Conservation (phyloP, 2,329 filamentous ascomycete genomes). For the Lecanosticta acicola region DNA sequence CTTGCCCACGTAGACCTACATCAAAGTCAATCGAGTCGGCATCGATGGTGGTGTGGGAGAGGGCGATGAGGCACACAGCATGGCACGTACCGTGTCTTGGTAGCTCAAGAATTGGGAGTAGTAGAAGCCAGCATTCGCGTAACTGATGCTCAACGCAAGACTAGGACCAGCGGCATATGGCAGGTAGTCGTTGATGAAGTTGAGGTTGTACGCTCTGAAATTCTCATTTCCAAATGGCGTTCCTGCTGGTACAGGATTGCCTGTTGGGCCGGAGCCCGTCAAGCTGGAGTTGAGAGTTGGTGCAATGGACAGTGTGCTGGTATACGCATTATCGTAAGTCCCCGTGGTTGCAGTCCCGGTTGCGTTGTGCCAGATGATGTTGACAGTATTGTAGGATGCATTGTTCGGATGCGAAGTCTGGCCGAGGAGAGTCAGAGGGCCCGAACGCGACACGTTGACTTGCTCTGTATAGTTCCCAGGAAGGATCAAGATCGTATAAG, state of each 20-base stretch:
- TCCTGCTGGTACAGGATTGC: conserved; percentile 53
- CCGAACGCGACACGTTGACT: conserved; percentile 58
- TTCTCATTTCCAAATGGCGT: conserved; percentile 60
- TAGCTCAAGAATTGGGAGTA: conserved; percentile 61
- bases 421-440: conserved; percentile 58
- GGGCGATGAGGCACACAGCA: neutral
- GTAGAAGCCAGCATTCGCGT: conserved; percentile 63
- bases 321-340: conserved; percentile 57
- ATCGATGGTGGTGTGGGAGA: neutral
- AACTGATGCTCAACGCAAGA: conserved; percentile 55
- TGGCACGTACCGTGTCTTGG: conserved; percentile 55
- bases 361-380: conserved; percentile 54
- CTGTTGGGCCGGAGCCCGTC: conserved; percentile 58
- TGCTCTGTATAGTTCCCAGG: conserved; percentile 59
- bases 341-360: conserved; percentile 42
- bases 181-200: conserved; percentile 57
- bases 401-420: conserved; percentile 47
- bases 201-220: conserved; percentile 62
- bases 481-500: conserved; percentile 54
- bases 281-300: conserved; percentile 58
- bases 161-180: conserved; percentile 52
- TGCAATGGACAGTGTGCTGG: conserved; percentile 56
- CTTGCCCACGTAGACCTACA: conserved; percentile 58
- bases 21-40: conserved; percentile 2
- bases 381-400: conserved; percentile 48